Percentiles rank a stretch among this genome's conserved stretches.
Conservation (phyloP, 2,329 filamentous ascomycete species). For the Sporothrix sp. region DNA sequence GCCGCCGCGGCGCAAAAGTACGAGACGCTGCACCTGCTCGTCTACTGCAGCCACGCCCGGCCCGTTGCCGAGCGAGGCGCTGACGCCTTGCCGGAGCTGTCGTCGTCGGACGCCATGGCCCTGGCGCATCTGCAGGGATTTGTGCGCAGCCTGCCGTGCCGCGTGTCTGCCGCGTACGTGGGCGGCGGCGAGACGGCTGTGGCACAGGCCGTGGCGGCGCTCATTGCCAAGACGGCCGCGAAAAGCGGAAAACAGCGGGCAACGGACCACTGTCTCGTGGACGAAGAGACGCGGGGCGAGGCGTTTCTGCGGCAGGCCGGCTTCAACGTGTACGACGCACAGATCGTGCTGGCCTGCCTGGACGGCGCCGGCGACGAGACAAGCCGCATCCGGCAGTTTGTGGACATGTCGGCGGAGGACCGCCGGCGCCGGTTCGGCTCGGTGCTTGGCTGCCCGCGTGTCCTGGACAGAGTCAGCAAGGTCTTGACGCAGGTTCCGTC, state of each 20-base stretch:
- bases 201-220: conserved; percentile 43
- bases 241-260: conserved; percentile 27
- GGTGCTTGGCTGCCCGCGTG: conserved; percentile 42
- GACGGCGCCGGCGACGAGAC: conserved; percentile 12
- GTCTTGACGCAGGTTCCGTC: background rate
- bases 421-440: conserved; percentile 40
- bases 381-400: conserved; percentile 39
- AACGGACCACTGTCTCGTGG: conserved; percentile 28
- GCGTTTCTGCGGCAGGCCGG: conserved; percentile 55
- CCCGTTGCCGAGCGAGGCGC: background rate
- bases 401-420: conserved; percentile 44
- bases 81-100: conserved; percentile 27
- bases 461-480: conserved; percentile 40
- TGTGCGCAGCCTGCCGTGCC: conserved; percentile 29
- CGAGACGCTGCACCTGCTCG: conserved; percentile 56
- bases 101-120: conserved; percentile 32
- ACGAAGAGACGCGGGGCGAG: conserved; percentile 59
- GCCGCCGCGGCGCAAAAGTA: conserved; percentile 46
- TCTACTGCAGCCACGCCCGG: conserved; percentile 41
- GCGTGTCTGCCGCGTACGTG: conserved; percentile 36
- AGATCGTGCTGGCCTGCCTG: conserved; percentile 46
- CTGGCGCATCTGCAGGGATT: conserved; percentile 44
- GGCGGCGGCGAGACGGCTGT: conserved; percentile 41
- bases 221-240: conserved; percentile 31
- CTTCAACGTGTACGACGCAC: conserved; percentile 63